These are phyloP conservation scores for Ogataea sp. DNA, from an alignment of 805 yeast species.

Conservation along the genomic window DNA sequence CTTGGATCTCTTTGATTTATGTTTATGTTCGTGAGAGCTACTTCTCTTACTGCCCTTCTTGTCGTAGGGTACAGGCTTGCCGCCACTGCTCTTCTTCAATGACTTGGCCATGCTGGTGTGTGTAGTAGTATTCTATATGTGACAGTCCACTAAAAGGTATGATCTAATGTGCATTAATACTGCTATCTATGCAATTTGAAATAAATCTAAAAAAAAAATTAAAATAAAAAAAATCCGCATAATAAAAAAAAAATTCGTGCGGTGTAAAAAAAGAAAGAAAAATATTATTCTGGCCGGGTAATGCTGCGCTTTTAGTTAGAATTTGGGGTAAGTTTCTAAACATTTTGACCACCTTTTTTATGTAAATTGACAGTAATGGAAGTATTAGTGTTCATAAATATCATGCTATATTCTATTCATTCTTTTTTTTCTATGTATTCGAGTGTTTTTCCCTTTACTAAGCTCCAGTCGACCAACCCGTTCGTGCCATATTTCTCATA, in stretches of 20 bases:
- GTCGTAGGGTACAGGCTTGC: neutral
- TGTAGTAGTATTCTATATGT: too few species aligned
- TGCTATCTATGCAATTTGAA: too few species aligned
- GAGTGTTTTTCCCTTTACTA: conserved; percentile 10
- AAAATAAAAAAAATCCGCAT: neutral
- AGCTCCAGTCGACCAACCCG: conserved; percentile 19
- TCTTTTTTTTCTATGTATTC: neutral
- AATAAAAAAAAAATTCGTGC: neutral
- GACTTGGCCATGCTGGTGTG: neutral
- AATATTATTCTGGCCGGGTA: neutral
- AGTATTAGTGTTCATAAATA: too few species aligned
- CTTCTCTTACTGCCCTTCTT: neutral
- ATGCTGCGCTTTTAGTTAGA: too few species aligned
- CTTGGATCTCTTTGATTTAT: neutral
- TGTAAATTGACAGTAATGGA: too few species aligned
- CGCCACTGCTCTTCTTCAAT: neutral
- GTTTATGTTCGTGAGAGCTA: neutral
- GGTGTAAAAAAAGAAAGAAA: neutral
- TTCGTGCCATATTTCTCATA: conserved; percentile 26
- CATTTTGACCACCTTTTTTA: too few species aligned
- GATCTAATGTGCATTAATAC: too few species aligned
- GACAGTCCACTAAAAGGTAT: too few species aligned
- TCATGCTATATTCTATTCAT: neutral
- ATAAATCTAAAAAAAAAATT: neutral
- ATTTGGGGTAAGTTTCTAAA: too few species aligned